A percentile compares a stretch with the other conserved stretches of the same genome.
phyloP scores from a whole-genome alignment of 2,329 filamentous ascomycete genomes.

The Coniochaeta prunicola region DNA sequence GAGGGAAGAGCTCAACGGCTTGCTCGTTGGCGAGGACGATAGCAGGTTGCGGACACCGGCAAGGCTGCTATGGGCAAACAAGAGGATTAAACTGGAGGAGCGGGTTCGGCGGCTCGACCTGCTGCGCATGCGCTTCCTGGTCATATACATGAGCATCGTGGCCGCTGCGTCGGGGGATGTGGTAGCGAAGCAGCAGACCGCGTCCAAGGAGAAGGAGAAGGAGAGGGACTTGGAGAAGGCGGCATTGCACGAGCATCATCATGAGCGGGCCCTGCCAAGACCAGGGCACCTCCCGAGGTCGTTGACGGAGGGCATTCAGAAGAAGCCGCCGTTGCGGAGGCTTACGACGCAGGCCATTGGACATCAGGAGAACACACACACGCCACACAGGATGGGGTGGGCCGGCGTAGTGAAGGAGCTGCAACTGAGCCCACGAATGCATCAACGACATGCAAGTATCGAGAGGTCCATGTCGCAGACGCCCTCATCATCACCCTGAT shows the following conservation, averaged over 20 bases:
- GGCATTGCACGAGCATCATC: neutral
- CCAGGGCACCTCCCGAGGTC: constrained; percentile 25
- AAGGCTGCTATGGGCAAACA: constrained; percentile 51
- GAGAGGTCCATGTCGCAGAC: constrained; percentile 46
- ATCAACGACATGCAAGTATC: constrained; percentile 55
- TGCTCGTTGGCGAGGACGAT: constrained; percentile 40
- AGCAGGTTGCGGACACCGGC: constrained; percentile 36
- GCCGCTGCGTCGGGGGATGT: constrained; percentile 27
- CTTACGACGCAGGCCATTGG: constrained; percentile 48
- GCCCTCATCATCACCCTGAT: constrained; percentile 12
- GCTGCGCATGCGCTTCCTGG: constrained; percentile 57
- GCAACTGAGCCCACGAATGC: constrained; percentile 52
- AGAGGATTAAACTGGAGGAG: constrained; percentile 47
- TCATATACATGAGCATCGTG: constrained; percentile 57
- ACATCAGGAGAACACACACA: constrained; percentile 39
- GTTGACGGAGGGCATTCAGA: constrained; percentile 34
- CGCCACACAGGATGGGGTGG: constrained; percentile 49
- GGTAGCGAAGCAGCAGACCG: constrained; percentile 25
- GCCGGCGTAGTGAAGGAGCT: constrained; percentile 56
- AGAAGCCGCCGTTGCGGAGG: constrained; percentile 41
- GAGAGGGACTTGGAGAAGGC: constrained; percentile 22
- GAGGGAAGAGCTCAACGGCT: constrained; percentile 48
- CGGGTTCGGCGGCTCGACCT: constrained; percentile 52
- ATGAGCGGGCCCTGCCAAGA: constrained; percentile 6
- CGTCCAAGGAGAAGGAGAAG: constrained; percentile 17